Conservation (phyloP, 192 early-diverging fungal genomes). For the Podila horticola region DNA sequence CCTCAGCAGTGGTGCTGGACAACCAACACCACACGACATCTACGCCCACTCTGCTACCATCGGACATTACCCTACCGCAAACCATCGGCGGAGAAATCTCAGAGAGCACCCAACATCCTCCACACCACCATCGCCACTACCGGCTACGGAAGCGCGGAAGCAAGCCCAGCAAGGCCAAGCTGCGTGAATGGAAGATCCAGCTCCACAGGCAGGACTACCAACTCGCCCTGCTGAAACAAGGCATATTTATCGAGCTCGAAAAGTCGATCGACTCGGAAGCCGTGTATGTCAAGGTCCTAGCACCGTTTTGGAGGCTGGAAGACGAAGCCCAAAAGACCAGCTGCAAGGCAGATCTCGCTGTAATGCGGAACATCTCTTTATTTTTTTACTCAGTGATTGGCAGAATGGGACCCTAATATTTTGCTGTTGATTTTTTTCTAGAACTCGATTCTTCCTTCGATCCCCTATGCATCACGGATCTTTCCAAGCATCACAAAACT, state of each 20-base stretch:
- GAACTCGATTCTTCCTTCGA: constrained; percentile 26
- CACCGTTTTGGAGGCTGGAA: constrained; percentile 42
- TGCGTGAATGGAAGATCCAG: constrained; percentile 28
- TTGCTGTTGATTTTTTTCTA: background rate
- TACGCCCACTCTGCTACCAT: background rate
- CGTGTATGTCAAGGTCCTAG: constrained; percentile 44
- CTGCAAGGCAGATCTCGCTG: constrained; percentile 35
- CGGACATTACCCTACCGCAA: background rate
- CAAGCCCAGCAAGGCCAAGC: constrained; percentile 16
- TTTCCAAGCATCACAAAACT: constrained; percentile 29
- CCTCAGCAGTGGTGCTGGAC: background rate
- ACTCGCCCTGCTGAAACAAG: constrained; percentile 31
- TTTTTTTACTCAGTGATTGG: background rate
- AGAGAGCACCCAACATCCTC: background rate
- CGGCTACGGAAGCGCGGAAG: background rate
- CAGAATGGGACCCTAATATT: background rate
- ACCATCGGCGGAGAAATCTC: background rate
- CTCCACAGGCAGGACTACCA: constrained; percentile 36
- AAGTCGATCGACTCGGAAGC: constrained; percentile 30
- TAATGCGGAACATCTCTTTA: constrained; percentile 8
- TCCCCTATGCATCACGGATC: constrained; percentile 30
- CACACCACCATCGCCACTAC: background rate
- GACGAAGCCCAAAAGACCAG: constrained; percentile 42
- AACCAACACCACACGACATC: background rate
- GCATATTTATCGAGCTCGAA: constrained; percentile 41